Percentiles rank a stretch among this genome's conserved stretches.
Conservation (phyloP, 768 basidiomycete species). For the Lentinula sp. region DNA sequence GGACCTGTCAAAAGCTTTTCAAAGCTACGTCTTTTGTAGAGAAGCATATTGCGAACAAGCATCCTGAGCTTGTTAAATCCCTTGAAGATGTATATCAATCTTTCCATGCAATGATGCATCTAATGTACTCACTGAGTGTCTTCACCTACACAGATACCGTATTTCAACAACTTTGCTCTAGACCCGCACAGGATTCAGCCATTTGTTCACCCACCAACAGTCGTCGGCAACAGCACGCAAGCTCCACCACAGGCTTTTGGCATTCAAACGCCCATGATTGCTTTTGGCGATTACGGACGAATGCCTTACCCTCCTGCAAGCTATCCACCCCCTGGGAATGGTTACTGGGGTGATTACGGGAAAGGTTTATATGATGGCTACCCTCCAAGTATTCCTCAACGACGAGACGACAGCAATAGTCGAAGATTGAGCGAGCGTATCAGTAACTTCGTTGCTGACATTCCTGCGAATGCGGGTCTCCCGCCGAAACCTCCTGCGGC, state of each 20-base stretch:
- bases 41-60: conserved; percentile 96
- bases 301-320: conserved; percentile 24
- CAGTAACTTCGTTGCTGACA: conserved; percentile 62
- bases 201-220: conserved; percentile 70
- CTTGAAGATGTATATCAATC: conserved; percentile 70
- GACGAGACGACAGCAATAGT: conserved; percentile 56
- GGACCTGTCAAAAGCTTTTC: conserved; percentile 95
- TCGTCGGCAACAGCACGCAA: conserved; percentile 55
- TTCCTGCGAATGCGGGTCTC: conserved; percentile 66
- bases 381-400: conserved; percentile 29
- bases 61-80: conserved; percentile 75
- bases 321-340: conserved; percentile 37
- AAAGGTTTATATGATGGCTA: conserved; percentile 26
- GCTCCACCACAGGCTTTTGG: conserved; percentile 81
- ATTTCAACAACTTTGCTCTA: conserved; percentile 94
- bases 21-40: conserved; percentile 95
- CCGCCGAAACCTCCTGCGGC: conserved; percentile 71
- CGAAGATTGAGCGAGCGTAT: conserved; percentile 77
- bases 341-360: conserved; percentile 38
- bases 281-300: conserved; percentile 30
- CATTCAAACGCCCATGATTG: conserved; percentile 52
- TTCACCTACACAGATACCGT: conserved; percentile 53
- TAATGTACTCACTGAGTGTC: conserved; percentile 7
- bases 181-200: conserved; percentile 92
- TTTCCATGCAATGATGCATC: neutral